phyloP scores from a whole-genome alignment of 805 yeast species.

The Ogataea ramenticola region DNA sequence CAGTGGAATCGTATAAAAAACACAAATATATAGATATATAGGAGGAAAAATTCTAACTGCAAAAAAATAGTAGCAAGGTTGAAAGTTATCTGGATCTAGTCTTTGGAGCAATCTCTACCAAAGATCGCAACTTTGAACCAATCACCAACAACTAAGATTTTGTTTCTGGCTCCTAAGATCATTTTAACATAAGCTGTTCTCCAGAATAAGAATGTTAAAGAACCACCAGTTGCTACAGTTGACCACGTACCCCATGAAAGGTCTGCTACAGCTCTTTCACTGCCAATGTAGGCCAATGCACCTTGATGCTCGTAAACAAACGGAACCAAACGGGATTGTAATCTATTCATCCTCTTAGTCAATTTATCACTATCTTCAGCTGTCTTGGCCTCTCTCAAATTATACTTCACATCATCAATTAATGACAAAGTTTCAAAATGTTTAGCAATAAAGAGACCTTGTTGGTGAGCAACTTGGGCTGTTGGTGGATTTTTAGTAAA shows the following conservation, averaged over 20 bases:
- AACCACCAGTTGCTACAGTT: slow-evolving; percentile 74
- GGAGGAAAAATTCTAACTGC: too few species aligned
- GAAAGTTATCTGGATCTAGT: slow-evolving; percentile 25
- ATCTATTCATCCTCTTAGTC: slow-evolving; percentile 34
- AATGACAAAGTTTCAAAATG: slow-evolving; percentile 59
- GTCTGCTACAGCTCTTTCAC: slow-evolving; percentile 90
- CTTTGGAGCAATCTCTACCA: slow-evolving; percentile 91
- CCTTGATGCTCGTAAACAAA: slow-evolving; percentile 85
- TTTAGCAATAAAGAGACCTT: slow-evolving; percentile 73
- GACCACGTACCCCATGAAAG: slow-evolving; percentile 74
- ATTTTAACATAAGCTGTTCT: slow-evolving; percentile 86
- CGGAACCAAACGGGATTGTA: slow-evolving; percentile 38
- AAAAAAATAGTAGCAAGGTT: too few species aligned
- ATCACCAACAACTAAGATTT: slow-evolving; percentile 75
- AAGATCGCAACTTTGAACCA: slow-evolving; percentile 83
- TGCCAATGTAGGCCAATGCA: slow-evolving; percentile 86
- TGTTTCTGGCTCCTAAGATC: slow-evolving; percentile 85
- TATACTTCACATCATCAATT: slow-evolving; percentile 48
- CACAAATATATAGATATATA: too few species aligned
- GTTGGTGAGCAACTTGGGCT: slow-evolving; percentile 95
- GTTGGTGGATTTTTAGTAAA: slow-evolving; percentile 88
- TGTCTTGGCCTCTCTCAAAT: slow-evolving; percentile 34
- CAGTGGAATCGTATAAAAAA: too few species aligned
- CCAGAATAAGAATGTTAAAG: slow-evolving; percentile 87
- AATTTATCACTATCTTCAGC: slow-evolving; percentile 36